Evolutionary conservation across 2,329 filamentous ascomycete genomes (phyloP).

Genomic region (Xylariaceae sp.): DNA sequence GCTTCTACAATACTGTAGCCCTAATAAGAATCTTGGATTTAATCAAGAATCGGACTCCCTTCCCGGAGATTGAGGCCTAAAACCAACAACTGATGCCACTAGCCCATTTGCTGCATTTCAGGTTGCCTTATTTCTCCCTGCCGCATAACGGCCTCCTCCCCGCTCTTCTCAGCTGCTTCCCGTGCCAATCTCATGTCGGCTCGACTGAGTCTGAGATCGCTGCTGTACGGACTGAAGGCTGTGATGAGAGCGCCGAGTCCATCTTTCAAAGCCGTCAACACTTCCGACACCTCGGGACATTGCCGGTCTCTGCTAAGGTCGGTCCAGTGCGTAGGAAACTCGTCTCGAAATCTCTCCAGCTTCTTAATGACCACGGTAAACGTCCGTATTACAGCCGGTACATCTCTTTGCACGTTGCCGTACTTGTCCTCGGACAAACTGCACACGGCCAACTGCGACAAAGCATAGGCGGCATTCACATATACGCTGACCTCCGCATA

Average conservation of each 20-base stretch:
- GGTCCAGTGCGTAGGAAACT: slow-evolving; percentile 76
- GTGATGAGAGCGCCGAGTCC: slow-evolving; percentile 70
- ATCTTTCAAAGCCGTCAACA: slow-evolving; percentile 69
- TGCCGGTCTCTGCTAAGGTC: slow-evolving; percentile 67
- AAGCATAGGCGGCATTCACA: slow-evolving; percentile 72
- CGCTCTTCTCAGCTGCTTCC: slow-evolving; percentile 59
- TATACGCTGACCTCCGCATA: slow-evolving; percentile 73
- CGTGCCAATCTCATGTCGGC: slow-evolving; percentile 77
- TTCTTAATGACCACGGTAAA: slow-evolving; percentile 73
- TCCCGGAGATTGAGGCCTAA: neutral
- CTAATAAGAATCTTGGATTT: too few species aligned
- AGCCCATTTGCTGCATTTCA: slow-evolving; percentile 44
- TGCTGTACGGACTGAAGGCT: slow-evolving; percentile 77
- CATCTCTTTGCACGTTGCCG: slow-evolving; percentile 84
- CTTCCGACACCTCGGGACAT: slow-evolving; percentile 71
- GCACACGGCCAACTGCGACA: slow-evolving; percentile 72
- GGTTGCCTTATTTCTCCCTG: slow-evolving; percentile 20
- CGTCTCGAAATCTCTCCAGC: slow-evolving; percentile 70
- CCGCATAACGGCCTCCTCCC: neutral
- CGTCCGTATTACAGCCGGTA: slow-evolving; percentile 75
- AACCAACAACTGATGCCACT: slow-evolving; percentile 30
- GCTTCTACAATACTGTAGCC: too few species aligned
- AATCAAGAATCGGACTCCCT: too few species aligned
- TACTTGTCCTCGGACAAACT: slow-evolving; percentile 82
- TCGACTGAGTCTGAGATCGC: slow-evolving; percentile 71